phyloP scores from a whole-genome alignment of 352 stramenopile species.

The Globisporangium megalacanthum region DNA sequence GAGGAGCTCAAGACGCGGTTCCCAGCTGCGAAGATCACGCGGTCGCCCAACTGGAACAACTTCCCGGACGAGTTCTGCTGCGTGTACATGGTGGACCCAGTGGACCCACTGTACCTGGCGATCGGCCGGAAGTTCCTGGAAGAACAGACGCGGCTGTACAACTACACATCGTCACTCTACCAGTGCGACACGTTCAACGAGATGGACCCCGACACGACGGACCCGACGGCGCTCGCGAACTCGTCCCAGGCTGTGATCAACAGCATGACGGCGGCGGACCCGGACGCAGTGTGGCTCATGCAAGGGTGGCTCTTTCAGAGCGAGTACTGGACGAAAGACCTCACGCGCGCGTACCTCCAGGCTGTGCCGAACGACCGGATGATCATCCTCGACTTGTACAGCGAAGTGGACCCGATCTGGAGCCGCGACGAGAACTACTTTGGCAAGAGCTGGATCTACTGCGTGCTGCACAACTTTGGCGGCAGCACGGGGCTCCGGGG shows the following conservation, averaged over 20 bases:
- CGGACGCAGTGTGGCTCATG: slow-evolving; percentile 78
- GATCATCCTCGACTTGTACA: slow-evolving; percentile 83
- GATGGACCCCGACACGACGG: slow-evolving; percentile 68
- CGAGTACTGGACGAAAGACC: slow-evolving; percentile 66
- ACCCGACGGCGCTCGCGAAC: slow-evolving; percentile 33
- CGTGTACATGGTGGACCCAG: slow-evolving; percentile 76
- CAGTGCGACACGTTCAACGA: slow-evolving; percentile 84
- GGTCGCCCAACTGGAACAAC: slow-evolving; percentile 73
- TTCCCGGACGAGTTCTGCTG: slow-evolving; percentile 81
- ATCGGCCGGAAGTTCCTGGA: slow-evolving; percentile 80
- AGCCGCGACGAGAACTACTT: slow-evolving; percentile 75
- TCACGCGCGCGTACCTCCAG: slow-evolving; percentile 41
- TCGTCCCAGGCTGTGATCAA: slow-evolving; percentile 66
- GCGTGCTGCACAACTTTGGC: slow-evolving; percentile 82
- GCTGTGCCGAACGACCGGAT: slow-evolving; percentile 56
- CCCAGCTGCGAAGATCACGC: slow-evolving; percentile 69
- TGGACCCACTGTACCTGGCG: slow-evolving; percentile 76
- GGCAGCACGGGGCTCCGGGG: slow-evolving; percentile 71
- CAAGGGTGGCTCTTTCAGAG: slow-evolving; percentile 78
- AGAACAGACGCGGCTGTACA: slow-evolving; percentile 53
- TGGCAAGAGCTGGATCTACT: slow-evolving; percentile 83
- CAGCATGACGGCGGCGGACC: slow-evolving; percentile 65
- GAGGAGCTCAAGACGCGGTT: slow-evolving; percentile 72
- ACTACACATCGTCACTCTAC: slow-evolving; percentile 73
- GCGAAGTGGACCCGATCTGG: slow-evolving; percentile 66